Evolutionary conservation across 192 early-diverging fungal genomes (phyloP), one percentile per base, ranked within the genome.

Genomic region (Coemansia sp.): DNA sequence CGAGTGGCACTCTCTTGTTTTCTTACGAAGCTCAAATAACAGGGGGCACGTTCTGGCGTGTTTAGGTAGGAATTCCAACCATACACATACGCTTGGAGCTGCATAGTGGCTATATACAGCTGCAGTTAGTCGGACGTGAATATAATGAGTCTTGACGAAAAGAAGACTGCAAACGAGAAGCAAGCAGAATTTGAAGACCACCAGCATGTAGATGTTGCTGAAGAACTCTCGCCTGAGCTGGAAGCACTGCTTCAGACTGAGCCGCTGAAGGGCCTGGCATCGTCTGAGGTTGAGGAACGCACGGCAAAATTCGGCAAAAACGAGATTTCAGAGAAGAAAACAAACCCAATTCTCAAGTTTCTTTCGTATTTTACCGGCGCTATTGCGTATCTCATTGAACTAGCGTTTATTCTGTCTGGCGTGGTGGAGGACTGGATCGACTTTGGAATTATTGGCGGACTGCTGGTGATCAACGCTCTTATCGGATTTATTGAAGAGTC

Each of bases 401-500:
- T 95, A 44, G 87, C 95, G 9, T 88, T 86, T 69, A 88, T 96
- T 34, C 84, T 94, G 47, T 88, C 91, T 30, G 89, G 85, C 49
- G 83, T 91, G 2, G 87, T 89, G 21, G 78, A 85, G 63, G 88
- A 92, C 64, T 90, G 88, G 89, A 58, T 91, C 57, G 89, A 94
- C 67, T 90, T 94, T 76, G 89, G 90, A 67, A 91, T 94, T 62
- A 92, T 94, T 64, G 64, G 89, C 48, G 92, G 80, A 7, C 71
- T 93, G 26, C 78, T 93, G 60, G 74, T 92, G 30, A 85, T 89
- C 82, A 97, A 97, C 73, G 95, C 95, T 31, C 82, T 89, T 60
- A 95, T 97, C 71, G 95, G 94, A 72, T 97, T 90, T 65, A 84
- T 92, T 59, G 94, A 97, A 73, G 94, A 97, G 81, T 89, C 93